phyloP scores from a whole-genome alignment of 352 stramenopile genomes.

The Globisporangium irregulare region DNA sequence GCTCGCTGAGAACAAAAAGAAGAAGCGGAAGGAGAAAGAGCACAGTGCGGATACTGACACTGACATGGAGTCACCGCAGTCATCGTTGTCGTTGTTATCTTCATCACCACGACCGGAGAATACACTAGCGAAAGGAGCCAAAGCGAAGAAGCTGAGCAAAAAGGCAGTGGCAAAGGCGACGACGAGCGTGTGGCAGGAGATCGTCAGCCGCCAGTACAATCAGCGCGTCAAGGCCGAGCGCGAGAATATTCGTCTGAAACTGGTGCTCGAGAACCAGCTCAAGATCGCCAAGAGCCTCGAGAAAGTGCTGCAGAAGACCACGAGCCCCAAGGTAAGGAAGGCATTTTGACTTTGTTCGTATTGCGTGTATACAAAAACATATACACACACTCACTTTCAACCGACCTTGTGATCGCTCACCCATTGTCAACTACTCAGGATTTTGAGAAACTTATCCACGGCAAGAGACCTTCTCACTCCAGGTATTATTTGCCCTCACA shows the following conservation, averaged over 20 bases:
- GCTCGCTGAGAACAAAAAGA: slow-evolving; percentile 7
- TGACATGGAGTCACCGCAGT: not conserved
- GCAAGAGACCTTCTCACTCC: not conserved
- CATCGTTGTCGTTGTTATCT: not conserved
- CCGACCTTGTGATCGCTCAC: no score
- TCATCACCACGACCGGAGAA: no score
- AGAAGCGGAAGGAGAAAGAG: no score
- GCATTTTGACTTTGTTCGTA: no score
- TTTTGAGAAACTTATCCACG: not conserved
- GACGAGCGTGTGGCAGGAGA: slow-evolving; percentile 12
- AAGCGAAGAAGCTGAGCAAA: no score
- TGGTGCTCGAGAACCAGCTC: slow-evolving; percentile 28
- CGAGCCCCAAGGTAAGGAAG: not conserved
- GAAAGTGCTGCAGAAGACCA: slow-evolving; percentile 17
- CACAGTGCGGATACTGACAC: no score
- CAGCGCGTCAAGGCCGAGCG: slow-evolving; percentile 9
- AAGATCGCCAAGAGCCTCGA: slow-evolving; percentile 23
- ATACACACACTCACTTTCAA: no score
- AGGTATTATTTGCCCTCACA: slow-evolving; percentile 10
- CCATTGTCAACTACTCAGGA: not conserved
- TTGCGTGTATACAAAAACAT: not conserved
- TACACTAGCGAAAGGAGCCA: no score
- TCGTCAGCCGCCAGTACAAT: slow-evolving; percentile 1
- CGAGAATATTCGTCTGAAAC: no score
- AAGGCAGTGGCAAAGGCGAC: no score